phyloP scores from a whole-genome alignment of 306 rosid species.

The Macrotyloma uniflorum region DNA sequence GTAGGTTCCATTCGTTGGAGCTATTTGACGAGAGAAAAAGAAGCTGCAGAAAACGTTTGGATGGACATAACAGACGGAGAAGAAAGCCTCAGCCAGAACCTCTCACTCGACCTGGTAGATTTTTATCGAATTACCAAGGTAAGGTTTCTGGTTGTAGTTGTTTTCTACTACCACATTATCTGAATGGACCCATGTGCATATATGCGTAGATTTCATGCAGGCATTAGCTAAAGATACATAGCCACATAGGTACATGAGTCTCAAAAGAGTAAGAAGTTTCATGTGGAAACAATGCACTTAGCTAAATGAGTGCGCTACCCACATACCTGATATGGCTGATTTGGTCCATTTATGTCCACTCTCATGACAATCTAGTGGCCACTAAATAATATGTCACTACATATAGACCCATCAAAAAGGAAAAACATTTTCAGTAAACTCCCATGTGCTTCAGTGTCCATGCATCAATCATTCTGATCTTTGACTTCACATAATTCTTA shows the following conservation, averaged over 20 bases:
- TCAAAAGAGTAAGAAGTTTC: conserved; percentile 35
- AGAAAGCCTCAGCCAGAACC: conserved; percentile 70
- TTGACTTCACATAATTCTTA: not conserved
- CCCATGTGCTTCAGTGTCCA: not conserved
- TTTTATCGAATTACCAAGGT: conserved; percentile 64
- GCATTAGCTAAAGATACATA: conserved; percentile 25
- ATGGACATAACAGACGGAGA: conserved; percentile 76
- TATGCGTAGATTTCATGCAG: conserved; percentile 38
- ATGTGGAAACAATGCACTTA: conserved; percentile 23
- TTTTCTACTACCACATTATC: conserved; percentile 33
- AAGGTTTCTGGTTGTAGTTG: conserved; percentile 2
- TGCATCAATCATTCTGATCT: not conserved
- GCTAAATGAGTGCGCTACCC: conserved; percentile 37
- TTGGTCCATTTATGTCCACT: conserved; percentile 42
- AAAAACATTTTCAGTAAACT: not conserved
- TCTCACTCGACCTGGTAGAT: conserved; percentile 48
- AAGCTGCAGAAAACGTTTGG: conserved; percentile 85
- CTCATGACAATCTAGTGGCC: conserved; percentile 50
- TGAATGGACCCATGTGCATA: conserved; percentile 41
- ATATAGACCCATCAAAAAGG: not conserved
- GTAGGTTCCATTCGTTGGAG: conserved; percentile 78
- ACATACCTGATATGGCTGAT: conserved; percentile 23
- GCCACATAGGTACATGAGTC: conserved; percentile 35
- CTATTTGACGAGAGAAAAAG: conserved; percentile 83
- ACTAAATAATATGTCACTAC: conserved; percentile 31